Conservation (phyloP, 2,329 filamentous ascomycete genomes). For the Cytospora piceicola region DNA sequence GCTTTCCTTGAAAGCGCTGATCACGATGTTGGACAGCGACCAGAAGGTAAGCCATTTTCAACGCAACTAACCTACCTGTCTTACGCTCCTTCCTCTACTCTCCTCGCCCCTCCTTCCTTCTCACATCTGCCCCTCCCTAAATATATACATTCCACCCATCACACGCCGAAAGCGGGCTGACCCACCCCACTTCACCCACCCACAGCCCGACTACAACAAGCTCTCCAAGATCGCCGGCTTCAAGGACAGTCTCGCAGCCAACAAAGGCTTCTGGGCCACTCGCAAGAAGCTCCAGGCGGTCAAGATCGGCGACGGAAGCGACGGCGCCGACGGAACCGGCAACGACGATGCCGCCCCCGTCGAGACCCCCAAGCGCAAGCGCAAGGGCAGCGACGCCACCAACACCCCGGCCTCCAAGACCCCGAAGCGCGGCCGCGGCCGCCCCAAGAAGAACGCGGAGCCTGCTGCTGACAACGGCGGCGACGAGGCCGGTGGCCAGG, state of each 20-base stretch:
- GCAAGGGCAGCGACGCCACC: background rate
- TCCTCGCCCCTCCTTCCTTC: background rate
- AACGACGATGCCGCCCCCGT: background rate
- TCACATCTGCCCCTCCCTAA: background rate
- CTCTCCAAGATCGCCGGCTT: constrained; percentile 1
- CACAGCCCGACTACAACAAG: constrained; percentile 10
- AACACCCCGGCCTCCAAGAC: background rate
- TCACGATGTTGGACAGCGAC: background rate
- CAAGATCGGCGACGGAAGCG: background rate
- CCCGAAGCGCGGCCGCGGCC: background rate
- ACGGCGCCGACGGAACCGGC: background rate
- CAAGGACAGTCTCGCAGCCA: background rate
- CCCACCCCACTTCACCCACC: background rate
- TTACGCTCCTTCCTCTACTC: background rate
- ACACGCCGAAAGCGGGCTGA: background rate
- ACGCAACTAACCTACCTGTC: background rate
- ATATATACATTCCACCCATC: background rate
- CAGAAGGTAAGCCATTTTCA: constrained; percentile 1
- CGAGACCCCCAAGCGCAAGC: background rate
- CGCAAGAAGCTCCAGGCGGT: background rate
- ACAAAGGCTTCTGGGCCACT: background rate
- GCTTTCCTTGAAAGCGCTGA: constrained; percentile 10
- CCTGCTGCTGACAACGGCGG: background rate
- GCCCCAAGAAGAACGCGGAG: background rate
- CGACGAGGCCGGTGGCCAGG: background rate